Evolutionary conservation across 768 basidiomycete species (phyloP).

Genomic region (Boletus eberwhitei): DNA sequence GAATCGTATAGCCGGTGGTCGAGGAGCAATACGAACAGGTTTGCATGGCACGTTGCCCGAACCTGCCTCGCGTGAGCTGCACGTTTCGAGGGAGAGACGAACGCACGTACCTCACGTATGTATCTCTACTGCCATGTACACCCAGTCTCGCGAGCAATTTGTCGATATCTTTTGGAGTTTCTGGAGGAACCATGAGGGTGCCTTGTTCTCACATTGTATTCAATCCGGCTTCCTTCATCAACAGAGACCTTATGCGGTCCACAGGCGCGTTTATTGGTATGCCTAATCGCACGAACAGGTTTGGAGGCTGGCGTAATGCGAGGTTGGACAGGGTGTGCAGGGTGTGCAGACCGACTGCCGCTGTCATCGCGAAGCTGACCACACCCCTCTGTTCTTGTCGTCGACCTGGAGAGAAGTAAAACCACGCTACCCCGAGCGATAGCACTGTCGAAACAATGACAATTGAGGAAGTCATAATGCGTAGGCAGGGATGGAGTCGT

Average conservation of each 20-base stretch:
- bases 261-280: conserved; percentile 54
- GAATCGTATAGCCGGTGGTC: conserved; percentile 56
- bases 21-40: conserved; percentile 64
- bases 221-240: conserved; percentile 42
- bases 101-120: conserved; percentile 54
- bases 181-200: conserved; percentile 11
- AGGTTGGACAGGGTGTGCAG: conserved; percentile 16
- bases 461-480: conserved; percentile 5
- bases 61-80: conserved; percentile 37
- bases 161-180: conserved; percentile 49
- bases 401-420: conserved; percentile 14
- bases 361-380: conserved; percentile 4
- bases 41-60: conserved; percentile 63
- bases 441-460: conserved; percentile 13
- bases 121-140: conserved; percentile 52
- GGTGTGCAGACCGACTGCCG: conserved; percentile 14
- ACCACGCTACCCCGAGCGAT: conserved; percentile 14
- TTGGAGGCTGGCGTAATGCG: conserved; percentile 44
- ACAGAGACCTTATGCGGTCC: conserved; percentile 46
- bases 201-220: conserved; percentile 21
- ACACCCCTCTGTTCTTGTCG: neutral
- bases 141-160: conserved; percentile 52
- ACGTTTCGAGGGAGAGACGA: neutral
- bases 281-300: conserved; percentile 56
- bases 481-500: neutral